Conservation (phyloP, 2,329 filamentous ascomycete species). For the Diaporthe sp. region DNA sequence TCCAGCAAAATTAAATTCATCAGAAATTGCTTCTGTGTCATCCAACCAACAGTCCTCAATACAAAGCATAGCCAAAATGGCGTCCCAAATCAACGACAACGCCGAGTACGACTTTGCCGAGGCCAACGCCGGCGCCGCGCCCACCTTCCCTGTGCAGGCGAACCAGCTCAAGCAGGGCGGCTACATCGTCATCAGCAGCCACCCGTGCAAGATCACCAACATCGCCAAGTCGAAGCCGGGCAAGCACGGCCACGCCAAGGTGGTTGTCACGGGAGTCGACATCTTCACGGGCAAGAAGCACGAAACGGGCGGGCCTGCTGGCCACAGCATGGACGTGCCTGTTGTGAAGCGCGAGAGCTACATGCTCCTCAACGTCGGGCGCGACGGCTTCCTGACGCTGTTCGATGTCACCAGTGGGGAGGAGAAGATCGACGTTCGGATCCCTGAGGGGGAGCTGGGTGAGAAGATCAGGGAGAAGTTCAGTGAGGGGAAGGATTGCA, state of each 20-base stretch:
- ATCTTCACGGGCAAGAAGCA: slow-evolving; percentile 19
- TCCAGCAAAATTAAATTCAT: not conserved
- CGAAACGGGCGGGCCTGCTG: not conserved
- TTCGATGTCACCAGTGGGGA: not conserved
- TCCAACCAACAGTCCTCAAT: not conserved
- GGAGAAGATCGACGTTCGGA: not conserved
- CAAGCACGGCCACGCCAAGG: slow-evolving; percentile 26
- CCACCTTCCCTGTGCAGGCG: slow-evolving; percentile 15
- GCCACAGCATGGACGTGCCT: slow-evolving; percentile 6
- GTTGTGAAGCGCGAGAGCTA: not conserved
- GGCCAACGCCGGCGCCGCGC: not conserved
- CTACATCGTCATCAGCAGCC: not conserved
- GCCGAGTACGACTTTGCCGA: slow-evolving; percentile 3
- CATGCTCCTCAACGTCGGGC: slow-evolving; percentile 11
- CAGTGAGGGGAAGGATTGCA: not conserved
- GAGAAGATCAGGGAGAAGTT: slow-evolving; percentile 14
- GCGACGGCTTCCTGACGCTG: not conserved
- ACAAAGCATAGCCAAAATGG: not conserved
- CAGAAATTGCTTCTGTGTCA: not conserved
- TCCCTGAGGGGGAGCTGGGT: not conserved
- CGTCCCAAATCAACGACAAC: slow-evolving; percentile 16
- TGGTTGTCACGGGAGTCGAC: slow-evolving; percentile 4
- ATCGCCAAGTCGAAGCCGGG: slow-evolving; percentile 17
- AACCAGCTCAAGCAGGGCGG: slow-evolving; percentile 22
- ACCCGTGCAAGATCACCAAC: slow-evolving; percentile 21